A percentile compares a stretch with the other conserved stretches of the same genome.
Evolutionary conservation across 176 grass and related monocot species (phyloP).

Genomic region (Avena sativa): DNA sequence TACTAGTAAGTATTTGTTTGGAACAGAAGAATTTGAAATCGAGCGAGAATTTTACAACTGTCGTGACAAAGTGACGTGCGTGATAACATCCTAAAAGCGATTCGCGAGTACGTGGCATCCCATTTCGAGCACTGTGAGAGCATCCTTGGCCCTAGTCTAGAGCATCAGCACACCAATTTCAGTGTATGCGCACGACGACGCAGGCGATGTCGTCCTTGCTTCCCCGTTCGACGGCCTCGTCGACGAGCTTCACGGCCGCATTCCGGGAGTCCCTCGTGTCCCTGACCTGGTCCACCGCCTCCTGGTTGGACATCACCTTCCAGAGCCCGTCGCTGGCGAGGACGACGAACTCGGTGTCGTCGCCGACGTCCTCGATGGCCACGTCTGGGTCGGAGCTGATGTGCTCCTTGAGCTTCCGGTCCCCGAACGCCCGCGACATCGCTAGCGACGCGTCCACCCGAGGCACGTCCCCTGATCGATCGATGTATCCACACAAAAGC

Average conservation of each 20-base stretch:
- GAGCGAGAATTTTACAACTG: not conserved
- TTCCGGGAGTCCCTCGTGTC: conserved; percentile 29
- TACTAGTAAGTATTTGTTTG: too few species aligned
- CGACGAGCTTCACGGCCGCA: conserved; percentile 52
- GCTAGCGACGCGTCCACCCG: conserved; percentile 71
- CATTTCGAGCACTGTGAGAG: not conserved
- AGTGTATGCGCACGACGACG: conserved; percentile 56
- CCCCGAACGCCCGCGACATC: conserved; percentile 66
- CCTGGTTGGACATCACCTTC: conserved; percentile 75
- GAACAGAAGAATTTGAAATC: too few species aligned
- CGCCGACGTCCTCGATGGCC: conserved; percentile 52
- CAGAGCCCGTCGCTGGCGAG: conserved; percentile 73
- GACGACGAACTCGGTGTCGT: conserved; percentile 52
- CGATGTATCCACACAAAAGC: not conserved
- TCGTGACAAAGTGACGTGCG: not conserved
- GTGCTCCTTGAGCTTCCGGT: conserved; percentile 65
- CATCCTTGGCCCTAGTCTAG: not conserved
- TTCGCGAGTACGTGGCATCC: not conserved
- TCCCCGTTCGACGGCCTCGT: conserved; percentile 47
- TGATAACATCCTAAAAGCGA: not conserved
- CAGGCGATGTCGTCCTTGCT: conserved; percentile 78
- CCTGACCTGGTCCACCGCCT: conserved; percentile 47
- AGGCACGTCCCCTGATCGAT: conserved; percentile 54
- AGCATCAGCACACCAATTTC: not conserved
- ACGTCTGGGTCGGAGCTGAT: conserved; percentile 68